Evolutionary conservation across 179 eudicot genomes (phyloP), one percentile per base, ranked within the genome.

Genomic region (Camellia oleifera): DNA sequence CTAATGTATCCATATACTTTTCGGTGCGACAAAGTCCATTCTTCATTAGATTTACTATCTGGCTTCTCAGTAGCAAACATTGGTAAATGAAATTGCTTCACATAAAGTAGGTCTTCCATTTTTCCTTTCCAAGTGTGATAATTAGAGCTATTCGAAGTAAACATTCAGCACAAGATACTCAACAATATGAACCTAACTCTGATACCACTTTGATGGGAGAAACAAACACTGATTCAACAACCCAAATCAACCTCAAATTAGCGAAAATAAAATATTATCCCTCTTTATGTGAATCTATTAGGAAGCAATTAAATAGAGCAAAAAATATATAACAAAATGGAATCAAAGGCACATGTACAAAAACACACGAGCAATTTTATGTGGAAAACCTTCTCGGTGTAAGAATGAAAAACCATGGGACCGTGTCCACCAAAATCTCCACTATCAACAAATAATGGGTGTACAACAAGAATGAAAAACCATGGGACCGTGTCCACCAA

Each of bases 1-100:
- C 75, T 60, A 20, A 77, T 82, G 20, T 56, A 74, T 0, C 71
- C 81, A 82, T 79, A 82, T 0, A 82, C 76, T 45, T 78, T 44
- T 4, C 32, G 20, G 18, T 78, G 78, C 6, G 42, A 26, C n/a
- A 82, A 77, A 9, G 18, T 14, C 81, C 74, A 77, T 4, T 62
- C 75, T 3, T 70, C 67, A 11, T 77, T 78, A n/a, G 65, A 9
- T 53, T 70, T 77, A 23, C 18, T 40, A 4, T 32, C 40, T 12
- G 61, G 70, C n/a, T 82, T 78, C 45, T 70, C 57, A 18, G 77
- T 71, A n/a, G 5, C 18, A 77, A 66, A 66, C 5, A 77, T 26
- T 2, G 67, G 67, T 40, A 68, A 13, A 57, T 78, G 64, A 40
- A 40, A 53, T 23, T 78, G 26, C 5, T 78, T 78, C 53, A 78